phyloP scores from a whole-genome alignment of 2,329 filamentous ascomycete species.

The Arachnomyces sp. region DNA sequence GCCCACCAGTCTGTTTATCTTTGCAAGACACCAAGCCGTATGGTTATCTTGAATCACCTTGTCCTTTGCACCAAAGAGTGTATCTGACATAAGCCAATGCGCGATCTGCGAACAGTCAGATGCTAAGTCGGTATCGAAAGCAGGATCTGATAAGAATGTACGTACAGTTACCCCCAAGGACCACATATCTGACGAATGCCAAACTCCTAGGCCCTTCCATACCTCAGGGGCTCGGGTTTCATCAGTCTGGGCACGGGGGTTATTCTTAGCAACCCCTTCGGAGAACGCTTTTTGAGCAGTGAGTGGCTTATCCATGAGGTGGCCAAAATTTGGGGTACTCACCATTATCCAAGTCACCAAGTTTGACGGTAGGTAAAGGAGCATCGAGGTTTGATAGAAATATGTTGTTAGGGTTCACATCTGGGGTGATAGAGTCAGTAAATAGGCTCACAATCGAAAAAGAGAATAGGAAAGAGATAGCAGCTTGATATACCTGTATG shows the following conservation, averaged over 20 bases:
- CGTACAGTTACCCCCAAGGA: constrained; percentile 8
- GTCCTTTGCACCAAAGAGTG: constrained; percentile 4
- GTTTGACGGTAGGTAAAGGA: constrained; percentile 6
- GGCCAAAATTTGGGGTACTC: neutral
- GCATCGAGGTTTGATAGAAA: constrained; percentile 7
- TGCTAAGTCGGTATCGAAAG: neutral
- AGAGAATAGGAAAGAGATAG: too few species aligned
- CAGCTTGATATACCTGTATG: too few species aligned
- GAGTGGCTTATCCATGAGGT: neutral
- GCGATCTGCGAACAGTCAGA: neutral
- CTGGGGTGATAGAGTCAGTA: constrained; percentile 4
- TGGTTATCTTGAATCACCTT: constrained; percentile 2
- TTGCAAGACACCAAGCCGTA: constrained; percentile 1
- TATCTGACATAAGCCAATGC: constrained; percentile 6
- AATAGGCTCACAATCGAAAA: neutral
- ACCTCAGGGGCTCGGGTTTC: constrained; percentile 11
- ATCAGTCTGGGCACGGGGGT: constrained; percentile 4
- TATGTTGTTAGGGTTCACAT: constrained; percentile 12
- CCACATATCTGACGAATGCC: constrained; percentile 12
- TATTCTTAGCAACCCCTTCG: constrained; percentile 6
- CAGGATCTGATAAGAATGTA: neutral
- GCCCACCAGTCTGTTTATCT: constrained; percentile 1
- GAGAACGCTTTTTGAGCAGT: constrained; percentile 3
- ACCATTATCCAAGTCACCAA: constrained; percentile 11
- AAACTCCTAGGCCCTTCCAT: constrained; percentile 8